Evolutionary conservation across 768 basidiomycete genomes (phyloP).

Genomic region (Pulveroboletus frians): DNA sequence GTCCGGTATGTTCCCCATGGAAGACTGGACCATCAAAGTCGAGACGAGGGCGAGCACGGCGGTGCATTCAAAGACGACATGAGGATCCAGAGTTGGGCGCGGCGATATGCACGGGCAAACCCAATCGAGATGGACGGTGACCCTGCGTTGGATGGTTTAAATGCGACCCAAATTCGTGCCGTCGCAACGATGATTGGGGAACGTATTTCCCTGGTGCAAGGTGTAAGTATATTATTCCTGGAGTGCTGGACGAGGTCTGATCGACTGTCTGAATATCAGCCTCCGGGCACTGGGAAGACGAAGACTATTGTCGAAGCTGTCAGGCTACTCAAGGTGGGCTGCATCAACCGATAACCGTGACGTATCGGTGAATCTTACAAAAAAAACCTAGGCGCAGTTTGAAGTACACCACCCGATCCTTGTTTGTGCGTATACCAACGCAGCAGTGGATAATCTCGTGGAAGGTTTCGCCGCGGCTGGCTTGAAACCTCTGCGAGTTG

Average conservation of each 20-base stretch:
- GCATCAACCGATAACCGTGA: neutral
- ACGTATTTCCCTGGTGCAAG: conserved; percentile 77
- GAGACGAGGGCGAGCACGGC: conserved; percentile 19
- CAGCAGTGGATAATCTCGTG: conserved; percentile 87
- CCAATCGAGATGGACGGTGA: conserved; percentile 75
- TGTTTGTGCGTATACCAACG: conserved; percentile 93
- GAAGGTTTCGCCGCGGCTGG: conserved; percentile 60
- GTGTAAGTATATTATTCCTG: conserved; percentile 44
- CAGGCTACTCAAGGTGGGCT: conserved; percentile 64
- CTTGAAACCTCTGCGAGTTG: conserved; percentile 73
- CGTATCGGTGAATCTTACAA: neutral
- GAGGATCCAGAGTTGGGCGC: conserved; percentile 78
- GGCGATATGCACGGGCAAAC: conserved; percentile 51
- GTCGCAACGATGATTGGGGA: conserved; percentile 85
- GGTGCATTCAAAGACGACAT: conserved; percentile 68
- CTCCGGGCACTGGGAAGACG: conserved; percentile 91
- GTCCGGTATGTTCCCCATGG: conserved; percentile 34
- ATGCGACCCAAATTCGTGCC: conserved; percentile 72
- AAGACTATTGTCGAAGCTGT: conserved; percentile 86
- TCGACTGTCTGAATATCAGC: conserved; percentile 38
- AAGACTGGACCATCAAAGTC: conserved; percentile 35
- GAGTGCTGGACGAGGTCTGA: neutral
- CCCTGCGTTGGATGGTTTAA: conserved; percentile 60
- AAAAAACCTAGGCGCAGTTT: conserved; percentile 57
- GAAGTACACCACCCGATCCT: conserved; percentile 78